phyloP scores from a whole-genome alignment of 208 protist genomes.

The Acanthamoeba divionensis region DNA sequence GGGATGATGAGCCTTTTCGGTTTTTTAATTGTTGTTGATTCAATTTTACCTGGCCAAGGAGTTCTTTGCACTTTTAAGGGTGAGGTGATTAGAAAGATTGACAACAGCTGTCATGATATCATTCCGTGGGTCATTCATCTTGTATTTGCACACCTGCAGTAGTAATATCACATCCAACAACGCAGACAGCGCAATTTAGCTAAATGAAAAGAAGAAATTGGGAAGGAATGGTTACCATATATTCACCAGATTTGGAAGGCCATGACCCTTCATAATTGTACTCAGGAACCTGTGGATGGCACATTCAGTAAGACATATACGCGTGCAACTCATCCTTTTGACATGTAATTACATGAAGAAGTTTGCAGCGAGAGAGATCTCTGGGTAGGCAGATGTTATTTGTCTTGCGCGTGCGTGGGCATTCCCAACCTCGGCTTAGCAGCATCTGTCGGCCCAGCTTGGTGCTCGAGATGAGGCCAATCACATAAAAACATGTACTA shows the following conservation, averaged over 20 bases:
- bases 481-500: constrained; percentile 65
- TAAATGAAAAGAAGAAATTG: background rate
- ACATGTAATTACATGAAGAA: background rate
- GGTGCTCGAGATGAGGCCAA: constrained; percentile 60
- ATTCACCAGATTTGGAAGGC: constrained; percentile 5
- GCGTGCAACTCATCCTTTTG: background rate
- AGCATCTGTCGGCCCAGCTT: constrained; percentile 41
- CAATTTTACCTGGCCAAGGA: background rate
- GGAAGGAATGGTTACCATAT: background rate
- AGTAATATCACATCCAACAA: background rate
- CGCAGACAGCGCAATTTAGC: no score
- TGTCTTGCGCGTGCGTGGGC: constrained; percentile 25
- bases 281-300: background rate
- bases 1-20: background rate
- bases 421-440: constrained; percentile 53
- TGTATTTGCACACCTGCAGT: constrained; percentile 10
- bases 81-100: constrained; percentile 54
- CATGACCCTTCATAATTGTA: constrained; percentile 59
- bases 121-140: constrained; percentile 17
- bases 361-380: constrained; percentile 2
- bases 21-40: no score
- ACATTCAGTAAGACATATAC: background rate
- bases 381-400: constrained; percentile 60
- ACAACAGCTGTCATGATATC: constrained; percentile 44
- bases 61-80: constrained; percentile 33